These are phyloP conservation scores for Aspergillus sp. DNA, from an alignment of 2,329 filamentous ascomycete species.

Conservation along the genomic window DNA sequence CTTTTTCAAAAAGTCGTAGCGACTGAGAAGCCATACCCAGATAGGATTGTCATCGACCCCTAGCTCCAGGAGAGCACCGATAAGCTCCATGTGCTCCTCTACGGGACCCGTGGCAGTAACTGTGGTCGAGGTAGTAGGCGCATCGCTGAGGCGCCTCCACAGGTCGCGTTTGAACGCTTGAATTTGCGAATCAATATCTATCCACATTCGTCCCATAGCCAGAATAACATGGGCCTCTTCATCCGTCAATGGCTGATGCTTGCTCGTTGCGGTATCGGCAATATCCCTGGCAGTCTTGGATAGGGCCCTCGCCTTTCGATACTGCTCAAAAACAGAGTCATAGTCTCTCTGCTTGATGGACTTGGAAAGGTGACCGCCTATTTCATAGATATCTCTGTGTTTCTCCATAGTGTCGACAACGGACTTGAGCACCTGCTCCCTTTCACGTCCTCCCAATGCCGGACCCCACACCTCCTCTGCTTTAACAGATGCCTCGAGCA, in stretches of 20 bases:
- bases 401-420: conserved; percentile 75
- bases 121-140: conserved; percentile 60
- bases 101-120: conserved; percentile 56
- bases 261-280: conserved; percentile 58
- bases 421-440: conserved; percentile 81
- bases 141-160: conserved; percentile 76
- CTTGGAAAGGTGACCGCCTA: conserved; percentile 74
- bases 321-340: conserved; percentile 83
- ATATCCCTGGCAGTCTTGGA: conserved; percentile 75
- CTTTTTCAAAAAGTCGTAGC: conserved; percentile 84
- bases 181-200: conserved; percentile 85
- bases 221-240: conserved; percentile 82
- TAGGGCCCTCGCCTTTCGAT: conserved; percentile 77
- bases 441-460: conserved; percentile 84
- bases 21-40: conserved; percentile 90
- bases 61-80: conserved; percentile 83
- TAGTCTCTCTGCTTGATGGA: conserved; percentile 91
- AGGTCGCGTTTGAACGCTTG: conserved; percentile 84
- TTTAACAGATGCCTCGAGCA: conserved; percentile 88
- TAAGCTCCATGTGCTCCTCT: conserved; percentile 90
- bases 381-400: conserved; percentile 79
- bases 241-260: conserved; percentile 65
- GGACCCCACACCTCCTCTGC: conserved; percentile 98
- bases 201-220: conserved; percentile 90
- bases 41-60: conserved; percentile 96